These are phyloP conservation scores for Phytophthora capsici DNA, from an alignment of 352 stramenopile species.

Conservation along the genomic window DNA sequence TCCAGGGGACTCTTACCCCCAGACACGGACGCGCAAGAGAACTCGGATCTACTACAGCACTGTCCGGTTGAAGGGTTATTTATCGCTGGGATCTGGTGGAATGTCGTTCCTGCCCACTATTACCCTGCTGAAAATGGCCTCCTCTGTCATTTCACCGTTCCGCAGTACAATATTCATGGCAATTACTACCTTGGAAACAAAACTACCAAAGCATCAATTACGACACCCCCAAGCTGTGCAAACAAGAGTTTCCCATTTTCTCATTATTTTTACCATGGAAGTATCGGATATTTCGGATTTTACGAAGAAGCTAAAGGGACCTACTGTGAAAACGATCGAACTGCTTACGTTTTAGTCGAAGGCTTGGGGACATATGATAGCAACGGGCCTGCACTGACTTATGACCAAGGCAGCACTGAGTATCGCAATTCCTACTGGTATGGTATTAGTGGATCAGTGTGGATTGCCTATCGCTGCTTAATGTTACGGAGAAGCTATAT, in stretches of 20 bases:
- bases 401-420: slow-evolving; percentile 23
- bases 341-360: slow-evolving; percentile 32
- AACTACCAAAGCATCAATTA: slow-evolving; percentile 10
- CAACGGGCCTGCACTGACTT: slow-evolving; percentile 26
- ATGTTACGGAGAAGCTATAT: slow-evolving; percentile 38
- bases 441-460: slow-evolving; percentile 18
- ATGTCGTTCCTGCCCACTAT: slow-evolving; percentile 32
- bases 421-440: slow-evolving; percentile 42
- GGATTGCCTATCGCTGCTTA: slow-evolving; percentile 32
- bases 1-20: slow-evolving; percentile 18
- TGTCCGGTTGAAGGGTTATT: slow-evolving; percentile 35
- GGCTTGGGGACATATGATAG: slow-evolving; percentile 35
- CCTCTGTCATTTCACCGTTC: slow-evolving; percentile 38
- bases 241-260: slow-evolving; percentile 28
- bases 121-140: slow-evolving; percentile 4
- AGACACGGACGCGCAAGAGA: neutral
- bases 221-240: slow-evolving; percentile 18
- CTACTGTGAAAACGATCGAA: slow-evolving; percentile 35
- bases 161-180: slow-evolving; percentile 42
- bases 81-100: slow-evolving; percentile 45
- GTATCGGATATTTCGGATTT: slow-evolving; percentile 37
- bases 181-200: slow-evolving; percentile 32
- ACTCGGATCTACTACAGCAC: slow-evolving; percentile 11
- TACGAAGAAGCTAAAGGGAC: slow-evolving; percentile 37
- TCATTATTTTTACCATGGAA: slow-evolving; percentile 41